A percentile compares a stretch with the other conserved stretches of the same genome.
Evolutionary conservation across 164 flowering plant species (phyloP).

Genomic region (Tetracentron sinense): DNA sequence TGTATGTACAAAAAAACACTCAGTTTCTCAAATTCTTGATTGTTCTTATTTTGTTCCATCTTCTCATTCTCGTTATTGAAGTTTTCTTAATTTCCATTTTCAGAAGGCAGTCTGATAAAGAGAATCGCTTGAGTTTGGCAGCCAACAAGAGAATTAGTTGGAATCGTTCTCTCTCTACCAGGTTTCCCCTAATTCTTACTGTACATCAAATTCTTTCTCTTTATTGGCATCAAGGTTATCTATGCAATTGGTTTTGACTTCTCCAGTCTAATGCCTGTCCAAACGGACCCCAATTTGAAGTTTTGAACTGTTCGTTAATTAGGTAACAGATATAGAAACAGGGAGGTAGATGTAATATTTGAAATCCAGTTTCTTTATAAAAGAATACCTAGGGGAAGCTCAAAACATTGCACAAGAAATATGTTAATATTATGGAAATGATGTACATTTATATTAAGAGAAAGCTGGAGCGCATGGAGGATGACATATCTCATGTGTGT

Average conservation of each 20-base stretch:
- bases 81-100: background rate
- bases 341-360: too few relatives aligned
- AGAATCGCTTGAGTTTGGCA: slow-evolving; percentile 39
- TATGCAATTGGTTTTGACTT: background rate
- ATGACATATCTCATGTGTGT: too few relatives aligned
- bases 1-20: slow-evolving; percentile 3
- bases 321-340: too few relatives aligned
- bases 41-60: background rate
- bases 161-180: slow-evolving; percentile 85
- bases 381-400: too few relatives aligned
- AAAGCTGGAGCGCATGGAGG: too few relatives aligned
- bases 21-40: background rate
- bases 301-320: too few relatives aligned
- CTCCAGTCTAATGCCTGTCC: background rate
- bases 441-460: too few relatives aligned
- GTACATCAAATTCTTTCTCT: background rate
- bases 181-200: slow-evolving; percentile 34
- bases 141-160: slow-evolving; percentile 59
- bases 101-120: slow-evolving; percentile 27
- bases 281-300: too few relatives aligned
- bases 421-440: too few relatives aligned
- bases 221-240: background rate
- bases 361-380: too few relatives aligned
- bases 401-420: too few relatives aligned
- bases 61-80: background rate